Conservation (phyloP, 306 rosid genomes). For the peach (Prunus persica) region DNA sequence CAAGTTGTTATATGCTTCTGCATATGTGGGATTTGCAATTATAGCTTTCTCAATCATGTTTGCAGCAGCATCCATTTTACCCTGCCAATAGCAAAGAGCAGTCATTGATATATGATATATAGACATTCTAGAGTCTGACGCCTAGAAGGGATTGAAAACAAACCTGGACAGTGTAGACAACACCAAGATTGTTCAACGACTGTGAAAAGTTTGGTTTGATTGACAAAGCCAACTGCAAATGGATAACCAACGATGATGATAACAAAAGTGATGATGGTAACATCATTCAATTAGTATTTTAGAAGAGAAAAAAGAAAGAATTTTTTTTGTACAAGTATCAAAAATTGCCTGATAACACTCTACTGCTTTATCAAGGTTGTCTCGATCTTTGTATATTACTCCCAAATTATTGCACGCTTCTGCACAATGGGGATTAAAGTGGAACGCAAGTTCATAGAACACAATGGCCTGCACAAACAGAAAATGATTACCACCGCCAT, state of each 20-base stretch:
- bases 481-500: conserved; percentile 7
- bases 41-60: conserved; percentile 99
- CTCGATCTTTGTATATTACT: conserved; percentile 96
- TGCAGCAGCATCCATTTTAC: conserved; percentile 98
- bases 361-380: conserved; percentile 98
- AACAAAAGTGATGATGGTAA: conserved; percentile 13
- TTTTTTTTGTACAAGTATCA: background rate
- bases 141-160: conserved; percentile 20
- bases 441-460: conserved; percentile 96
- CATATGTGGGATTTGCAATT: conserved; percentile 93
- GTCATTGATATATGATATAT: conserved; percentile 14
- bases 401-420: conserved; percentile 98
- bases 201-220: conserved; percentile 95
- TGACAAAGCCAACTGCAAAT: conserved; percentile 78
- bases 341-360: conserved; percentile 92
- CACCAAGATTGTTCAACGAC: conserved; percentile 98
- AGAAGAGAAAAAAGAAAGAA: background rate
- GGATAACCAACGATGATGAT: conserved; percentile 9
- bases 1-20: conserved; percentile 96
- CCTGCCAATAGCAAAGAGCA: conserved; percentile 54
- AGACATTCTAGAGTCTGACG: conserved; percentile 18
- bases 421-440: conserved; percentile 95
- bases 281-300: conserved; percentile 13
- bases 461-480: conserved; percentile 79
- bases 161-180: conserved; percentile 98